Conservation (phyloP, 495 filamentous ascomycete species). For the Barbatosphaeria neglecta region DNA sequence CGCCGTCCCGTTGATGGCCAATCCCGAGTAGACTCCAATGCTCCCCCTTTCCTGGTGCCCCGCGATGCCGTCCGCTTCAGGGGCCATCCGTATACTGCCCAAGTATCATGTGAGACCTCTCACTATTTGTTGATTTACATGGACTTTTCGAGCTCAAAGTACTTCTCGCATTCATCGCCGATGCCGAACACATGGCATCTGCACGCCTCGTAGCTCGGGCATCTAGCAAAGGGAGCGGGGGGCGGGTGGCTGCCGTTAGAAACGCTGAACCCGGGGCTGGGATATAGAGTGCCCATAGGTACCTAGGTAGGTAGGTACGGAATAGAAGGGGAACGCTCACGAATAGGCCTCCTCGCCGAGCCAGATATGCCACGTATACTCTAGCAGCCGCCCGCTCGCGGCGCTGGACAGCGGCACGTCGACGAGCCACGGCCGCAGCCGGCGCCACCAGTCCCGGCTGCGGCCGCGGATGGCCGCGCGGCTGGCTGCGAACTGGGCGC, state of each 20-base stretch:
- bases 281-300: no score
- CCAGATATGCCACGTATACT: conserved; percentile 4
- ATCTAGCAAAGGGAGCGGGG: no score
- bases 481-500: conserved; percentile 3
- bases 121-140: no score
- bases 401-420: neutral
- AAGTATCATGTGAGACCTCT: no score
- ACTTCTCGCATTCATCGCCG: neutral
- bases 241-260: no score
- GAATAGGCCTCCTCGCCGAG: neutral
- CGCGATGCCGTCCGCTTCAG: no score
- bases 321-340: neutral
- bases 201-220: neutral
- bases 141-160: neutral
- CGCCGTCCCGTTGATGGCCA: no score
- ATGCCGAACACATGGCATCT: neutral
- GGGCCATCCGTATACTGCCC: no score
- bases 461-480: neutral
- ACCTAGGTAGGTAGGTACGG: neutral
- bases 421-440: neutral
- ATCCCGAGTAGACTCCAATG: no score
- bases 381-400: neutral
- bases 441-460: neutral
- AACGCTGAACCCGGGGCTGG: no score
- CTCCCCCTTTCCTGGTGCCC: no score